Base-by-base conservation (phyloP, 2,329 filamentous ascomycete species). In the Cordyceps pruinosa region DNA sequence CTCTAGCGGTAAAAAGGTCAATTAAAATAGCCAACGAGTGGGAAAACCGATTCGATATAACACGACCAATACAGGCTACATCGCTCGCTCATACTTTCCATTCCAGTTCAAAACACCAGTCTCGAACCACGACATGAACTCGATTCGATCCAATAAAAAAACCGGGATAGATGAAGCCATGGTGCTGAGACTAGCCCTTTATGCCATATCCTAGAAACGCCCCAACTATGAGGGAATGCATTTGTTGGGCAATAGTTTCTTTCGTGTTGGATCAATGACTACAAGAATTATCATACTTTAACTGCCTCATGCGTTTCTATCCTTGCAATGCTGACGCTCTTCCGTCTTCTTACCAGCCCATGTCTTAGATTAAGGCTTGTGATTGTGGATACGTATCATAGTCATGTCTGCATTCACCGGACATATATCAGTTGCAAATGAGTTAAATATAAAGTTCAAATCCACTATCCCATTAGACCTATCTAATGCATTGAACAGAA, bases 181-280 rank as follows among this genome's bases (percentile, higher is more conserved):
- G 5, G 32, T 32, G 6, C 26, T 15, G 26, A 52, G 37, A 30
- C n/a, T 42, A 15, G 12, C 12, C 26, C 42, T 44, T 9, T 45
- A 45, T 34, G 26, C 30, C 39, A 45, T 35, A 45, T 19, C 21
- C 41, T 37, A 32, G 26, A 42, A 17, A 34, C 15, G 28, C 35
- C 26, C 37, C n/a, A 8, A 17, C 19, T 12, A n/a, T 12, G 19
- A 10, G 21, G 28, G 39, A 42, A 34, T 17, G 28, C 37, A n/a
- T 25, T 42, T 52, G 13, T 13, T 37, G 37, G 41, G 21, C 17
- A 54, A 19, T 17, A 46, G 30, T 10, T 54, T 46, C 17, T 55
- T 47, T 55, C 52, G 41, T 47, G 32, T 55, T 32, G 42, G 34
- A 48, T 39, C 23, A 48, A 47, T 26, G 44, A 55, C 42, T 39